Evolutionary conservation across 2,329 filamentous ascomycete genomes (phyloP).

Genomic region (Aspergillus sp.): DNA sequence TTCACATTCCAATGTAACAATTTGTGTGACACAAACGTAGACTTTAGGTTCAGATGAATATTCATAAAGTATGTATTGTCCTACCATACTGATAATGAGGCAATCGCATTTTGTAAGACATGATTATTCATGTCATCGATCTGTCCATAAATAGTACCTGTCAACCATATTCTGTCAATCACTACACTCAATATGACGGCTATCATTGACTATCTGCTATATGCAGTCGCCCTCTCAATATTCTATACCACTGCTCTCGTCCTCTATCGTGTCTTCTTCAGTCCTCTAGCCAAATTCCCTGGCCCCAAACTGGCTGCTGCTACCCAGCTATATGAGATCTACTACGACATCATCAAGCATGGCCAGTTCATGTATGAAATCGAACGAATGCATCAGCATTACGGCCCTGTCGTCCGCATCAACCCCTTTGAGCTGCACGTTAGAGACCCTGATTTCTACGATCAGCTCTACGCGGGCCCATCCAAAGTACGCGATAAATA

Average conservation of each 20-base stretch:
- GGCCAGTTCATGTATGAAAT: background rate
- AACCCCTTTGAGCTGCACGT: conserved; percentile 33
- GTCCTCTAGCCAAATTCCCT: background rate
- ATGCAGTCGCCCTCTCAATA: no score
- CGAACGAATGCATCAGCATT: conserved; percentile 24
- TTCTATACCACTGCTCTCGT: conserved; percentile 8
- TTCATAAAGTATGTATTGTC: no score
- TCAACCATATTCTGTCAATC: no score
- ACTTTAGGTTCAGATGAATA: no score
- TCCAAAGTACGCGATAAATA: conserved; percentile 16
- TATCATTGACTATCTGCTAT: no score
- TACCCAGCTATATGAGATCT: background rate
- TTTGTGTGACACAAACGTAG: no score
- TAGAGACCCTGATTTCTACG: conserved; percentile 29
- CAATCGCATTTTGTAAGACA: no score
- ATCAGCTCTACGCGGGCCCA: conserved; percentile 25
- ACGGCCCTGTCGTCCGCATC: conserved; percentile 33
- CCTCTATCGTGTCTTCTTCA: background rate
- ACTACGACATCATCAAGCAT: background rate
- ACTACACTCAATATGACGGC: no score
- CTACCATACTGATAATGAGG: no score
- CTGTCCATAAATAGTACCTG: no score
- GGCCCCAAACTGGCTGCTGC: background rate
- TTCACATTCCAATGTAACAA: no score
- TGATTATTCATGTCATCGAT: no score